phyloP scores from a whole-genome alignment of 2,329 filamentous ascomycete genomes.

The Coleophoma eucalyptorum region DNA sequence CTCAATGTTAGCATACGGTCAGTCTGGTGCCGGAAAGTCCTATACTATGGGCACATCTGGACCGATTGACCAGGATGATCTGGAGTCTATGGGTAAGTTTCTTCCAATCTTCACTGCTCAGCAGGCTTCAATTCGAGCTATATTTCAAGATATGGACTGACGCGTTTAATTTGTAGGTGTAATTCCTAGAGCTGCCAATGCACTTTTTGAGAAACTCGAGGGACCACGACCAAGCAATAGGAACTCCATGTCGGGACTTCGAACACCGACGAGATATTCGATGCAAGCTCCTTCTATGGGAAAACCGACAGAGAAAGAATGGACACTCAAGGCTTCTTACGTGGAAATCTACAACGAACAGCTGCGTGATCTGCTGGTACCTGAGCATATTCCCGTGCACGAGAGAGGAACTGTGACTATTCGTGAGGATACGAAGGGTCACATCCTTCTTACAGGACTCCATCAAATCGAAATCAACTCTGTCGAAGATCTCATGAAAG shows the following conservation, averaged over 20 bases:
- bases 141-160: background rate
- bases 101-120: background rate
- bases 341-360: constrained; percentile 98
- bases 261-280: constrained; percentile 76
- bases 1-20: constrained; percentile 91
- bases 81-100: constrained; percentile 71
- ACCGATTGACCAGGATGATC: constrained; percentile 68
- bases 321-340: constrained; percentile 92
- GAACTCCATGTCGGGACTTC: constrained; percentile 71
- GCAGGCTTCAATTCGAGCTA: constrained; percentile 5
- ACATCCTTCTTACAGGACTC: constrained; percentile 88
- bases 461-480: constrained; percentile 87
- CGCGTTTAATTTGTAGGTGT: constrained; percentile 57
- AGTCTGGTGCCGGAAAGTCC: constrained; percentile 96
- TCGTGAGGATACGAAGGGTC: constrained; percentile 89
- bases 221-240: constrained; percentile 48
- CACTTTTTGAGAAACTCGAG: constrained; percentile 85
- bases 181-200: constrained; percentile 84
- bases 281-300: constrained; percentile 29
- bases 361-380: constrained; percentile 81
- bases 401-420: constrained; percentile 85
- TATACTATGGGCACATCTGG: constrained; percentile 98
- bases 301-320: constrained; percentile 61
- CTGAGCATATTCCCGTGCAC: constrained; percentile 63
- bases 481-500: constrained; percentile 84